Percentiles rank a stretch among this genome's conserved stretches.
phyloP scores from a whole-genome alignment of 768 basidiomycete species.

The Trametes punicea region DNA sequence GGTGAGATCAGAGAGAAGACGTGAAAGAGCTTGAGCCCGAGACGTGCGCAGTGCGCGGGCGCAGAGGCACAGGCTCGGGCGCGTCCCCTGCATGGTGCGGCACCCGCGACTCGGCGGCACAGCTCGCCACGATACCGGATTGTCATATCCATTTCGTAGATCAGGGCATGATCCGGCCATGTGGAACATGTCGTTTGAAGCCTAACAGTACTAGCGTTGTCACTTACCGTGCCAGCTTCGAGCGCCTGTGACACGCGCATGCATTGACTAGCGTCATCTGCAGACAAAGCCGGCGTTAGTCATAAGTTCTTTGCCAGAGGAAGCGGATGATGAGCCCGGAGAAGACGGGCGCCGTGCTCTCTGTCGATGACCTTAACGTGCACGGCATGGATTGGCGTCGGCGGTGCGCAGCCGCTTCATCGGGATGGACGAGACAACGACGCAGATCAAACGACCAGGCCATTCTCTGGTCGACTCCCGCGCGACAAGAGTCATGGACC shows the following conservation, averaged over 20 bases:
- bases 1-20: neutral
- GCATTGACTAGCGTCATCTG: conserved; percentile 81
- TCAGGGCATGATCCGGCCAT: neutral
- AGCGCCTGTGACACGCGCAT: conserved; percentile 84
- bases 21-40: neutral
- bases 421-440: neutral
- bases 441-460: neutral
- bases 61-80: neutral
- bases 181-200: too few relatives aligned
- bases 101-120: neutral
- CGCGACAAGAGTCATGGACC: too few relatives aligned
- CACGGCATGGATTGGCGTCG: too few relatives aligned
- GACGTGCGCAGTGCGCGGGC: neutral
- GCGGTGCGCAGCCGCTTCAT: neutral
- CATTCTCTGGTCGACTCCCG: neutral
- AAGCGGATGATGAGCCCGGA: neutral
- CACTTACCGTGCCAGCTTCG: conserved; percentile 81
- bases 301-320: neutral
- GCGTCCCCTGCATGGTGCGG: neutral
- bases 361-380: too few relatives aligned
- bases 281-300: conserved; percentile 17
- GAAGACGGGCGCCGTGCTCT: too few relatives aligned
- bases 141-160: conserved; percentile 1
- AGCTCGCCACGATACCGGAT: neutral
- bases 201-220: neutral